A percentile compares a stretch with the other conserved stretches of the same genome.
Evolutionary conservation across 2,329 filamentous ascomycete genomes (phyloP).

Genomic region (Botrytis cinerea): DNA sequence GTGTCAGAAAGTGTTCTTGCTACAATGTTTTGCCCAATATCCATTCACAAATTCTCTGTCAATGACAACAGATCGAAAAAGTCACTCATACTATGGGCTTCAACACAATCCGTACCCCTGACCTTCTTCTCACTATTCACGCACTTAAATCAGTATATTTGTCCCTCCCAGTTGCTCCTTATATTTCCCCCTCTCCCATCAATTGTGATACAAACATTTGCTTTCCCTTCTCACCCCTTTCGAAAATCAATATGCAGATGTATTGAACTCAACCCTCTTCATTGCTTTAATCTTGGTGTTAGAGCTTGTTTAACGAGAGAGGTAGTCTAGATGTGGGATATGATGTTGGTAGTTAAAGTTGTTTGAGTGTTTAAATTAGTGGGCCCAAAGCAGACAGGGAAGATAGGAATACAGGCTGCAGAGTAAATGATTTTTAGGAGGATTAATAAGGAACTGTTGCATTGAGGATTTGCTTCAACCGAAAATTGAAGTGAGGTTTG

Average conservation of each 20-base stretch:
- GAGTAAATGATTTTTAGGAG: background rate
- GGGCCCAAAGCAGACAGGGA: too few relatives aligned
- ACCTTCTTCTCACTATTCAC: background rate
- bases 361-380: too few relatives aligned
- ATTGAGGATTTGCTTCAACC: background rate
- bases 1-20: background rate
- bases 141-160: background rate
- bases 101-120: too few relatives aligned
- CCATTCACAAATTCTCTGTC: background rate
- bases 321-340: background rate
- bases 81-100: too few relatives aligned
- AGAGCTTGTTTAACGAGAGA: background rate
- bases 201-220: background rate
- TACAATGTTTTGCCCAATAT: background rate
- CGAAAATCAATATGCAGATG: background rate
- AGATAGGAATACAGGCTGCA: background rate
- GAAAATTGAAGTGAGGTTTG: background rate
- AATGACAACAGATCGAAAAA: background rate
- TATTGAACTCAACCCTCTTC: background rate
- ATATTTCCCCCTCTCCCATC: too few relatives aligned
- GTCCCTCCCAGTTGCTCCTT: background rate
- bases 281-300: background rate
- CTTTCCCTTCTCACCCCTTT: background rate
- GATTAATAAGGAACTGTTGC: rapidly evolving
- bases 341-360: background rate